Percentiles rank a stretch among this genome's conserved stretches.
These are phyloP conservation scores for Malus domestica DNA, from an alignment of 306 rosid species.

Conservation along the genomic window DNA sequence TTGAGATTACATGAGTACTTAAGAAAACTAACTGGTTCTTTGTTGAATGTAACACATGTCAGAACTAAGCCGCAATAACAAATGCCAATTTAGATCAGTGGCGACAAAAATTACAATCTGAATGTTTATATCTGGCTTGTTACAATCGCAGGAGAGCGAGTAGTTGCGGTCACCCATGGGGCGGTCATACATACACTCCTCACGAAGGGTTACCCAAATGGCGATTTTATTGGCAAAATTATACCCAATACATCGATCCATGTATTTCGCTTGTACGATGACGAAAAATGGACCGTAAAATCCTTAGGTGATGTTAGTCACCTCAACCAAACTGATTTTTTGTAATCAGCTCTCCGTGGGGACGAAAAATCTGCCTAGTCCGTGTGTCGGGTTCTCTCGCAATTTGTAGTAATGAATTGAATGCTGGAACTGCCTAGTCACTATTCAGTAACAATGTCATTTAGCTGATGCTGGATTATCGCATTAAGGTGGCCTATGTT, in stretches of 20 bases:
- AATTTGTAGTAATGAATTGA: neutral
- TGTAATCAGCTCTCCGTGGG: slow-evolving; percentile 78
- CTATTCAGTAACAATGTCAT: neutral
- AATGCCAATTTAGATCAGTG: neutral
- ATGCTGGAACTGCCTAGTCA: neutral
- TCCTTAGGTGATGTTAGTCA: slow-evolving; percentile 76
- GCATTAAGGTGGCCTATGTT: neutral
- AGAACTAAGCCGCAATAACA: neutral
- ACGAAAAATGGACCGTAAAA: slow-evolving; percentile 53
- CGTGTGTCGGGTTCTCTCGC: neutral
- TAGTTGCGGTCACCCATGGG: slow-evolving; percentile 66
- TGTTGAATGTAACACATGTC: neutral
- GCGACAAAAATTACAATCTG: neutral
- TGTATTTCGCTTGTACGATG: slow-evolving; percentile 56
- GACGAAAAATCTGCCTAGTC: slow-evolving; percentile 68
- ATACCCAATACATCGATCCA: slow-evolving; percentile 54
- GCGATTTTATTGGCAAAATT: slow-evolving; percentile 37
- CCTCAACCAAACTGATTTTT: slow-evolving; percentile 49
- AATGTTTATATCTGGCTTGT: slow-evolving; percentile 10
- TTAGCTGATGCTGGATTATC: neutral
- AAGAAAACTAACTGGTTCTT: neutral
- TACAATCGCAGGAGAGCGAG: slow-evolving; percentile 56
- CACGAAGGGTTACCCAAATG: slow-evolving; percentile 43
- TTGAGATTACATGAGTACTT: neutral
- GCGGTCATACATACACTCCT: slow-evolving; percentile 58